Evolutionary conservation across 257 asterid species (phyloP).

Genomic region (Solanum piurae): DNA sequence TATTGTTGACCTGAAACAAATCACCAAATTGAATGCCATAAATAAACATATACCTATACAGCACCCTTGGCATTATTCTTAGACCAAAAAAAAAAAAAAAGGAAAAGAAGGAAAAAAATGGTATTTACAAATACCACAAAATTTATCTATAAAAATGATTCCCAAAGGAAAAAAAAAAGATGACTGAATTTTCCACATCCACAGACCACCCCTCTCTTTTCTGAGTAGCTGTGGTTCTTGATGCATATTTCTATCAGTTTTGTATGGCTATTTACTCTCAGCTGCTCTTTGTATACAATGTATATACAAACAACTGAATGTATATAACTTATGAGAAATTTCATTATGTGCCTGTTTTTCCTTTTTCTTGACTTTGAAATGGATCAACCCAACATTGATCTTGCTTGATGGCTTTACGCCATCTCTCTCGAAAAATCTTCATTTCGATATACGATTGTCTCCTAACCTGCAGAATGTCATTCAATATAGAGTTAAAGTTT

Average conservation of each 20-base stretch:
- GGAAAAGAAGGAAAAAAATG: not conserved
- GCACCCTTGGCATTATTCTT: not conserved
- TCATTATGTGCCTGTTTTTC: not conserved
- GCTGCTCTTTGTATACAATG: not conserved
- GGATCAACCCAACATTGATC: slow-evolving; percentile 81
- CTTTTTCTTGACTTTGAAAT: slow-evolving; percentile 8
- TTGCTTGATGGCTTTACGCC: slow-evolving; percentile 45
- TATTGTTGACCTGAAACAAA: not conserved
- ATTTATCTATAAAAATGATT: not conserved
- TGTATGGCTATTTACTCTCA: slow-evolving; percentile 7
- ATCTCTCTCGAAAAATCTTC: slow-evolving; percentile 44
- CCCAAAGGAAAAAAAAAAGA: not conserved
- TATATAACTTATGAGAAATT: not conserved
- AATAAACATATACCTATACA: not conserved
- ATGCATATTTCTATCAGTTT: not conserved
- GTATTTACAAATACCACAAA: not conserved
- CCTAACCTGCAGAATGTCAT: slow-evolving; percentile 36
- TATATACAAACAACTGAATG: not conserved
- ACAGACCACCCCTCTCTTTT: not conserved
- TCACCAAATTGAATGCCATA: not conserved
- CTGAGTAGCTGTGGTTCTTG: not conserved
- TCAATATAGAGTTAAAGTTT: not conserved
- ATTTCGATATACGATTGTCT: slow-evolving; percentile 49
- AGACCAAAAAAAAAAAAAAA: not conserved
- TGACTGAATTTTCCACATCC: not conserved